Evolutionary conservation across 1,284 basidiomycete species (phyloP).

Genomic region (Phlebopus sp.): DNA sequence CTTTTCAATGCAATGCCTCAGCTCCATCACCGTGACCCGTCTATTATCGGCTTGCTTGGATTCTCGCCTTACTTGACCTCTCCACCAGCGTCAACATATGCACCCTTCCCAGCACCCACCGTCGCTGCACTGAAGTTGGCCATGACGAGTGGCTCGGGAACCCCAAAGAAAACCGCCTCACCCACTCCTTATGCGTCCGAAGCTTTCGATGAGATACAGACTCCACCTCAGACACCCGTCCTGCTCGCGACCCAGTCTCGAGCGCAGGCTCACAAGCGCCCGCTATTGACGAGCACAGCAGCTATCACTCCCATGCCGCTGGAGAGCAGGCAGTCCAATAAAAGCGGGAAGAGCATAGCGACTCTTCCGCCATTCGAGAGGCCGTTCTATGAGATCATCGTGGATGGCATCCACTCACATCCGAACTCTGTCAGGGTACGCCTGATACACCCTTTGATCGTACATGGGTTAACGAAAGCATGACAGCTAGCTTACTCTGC

Average conservation of each 20-base stretch:
- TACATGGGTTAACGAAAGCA: constrained; percentile 6
- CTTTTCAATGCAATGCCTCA: constrained; percentile 93
- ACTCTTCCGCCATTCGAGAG: constrained; percentile 50
- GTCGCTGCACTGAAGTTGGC: constrained; percentile 7
- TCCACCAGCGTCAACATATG: constrained; percentile 28
- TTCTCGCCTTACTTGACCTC: constrained; percentile 62
- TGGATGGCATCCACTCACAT: constrained; percentile 88
- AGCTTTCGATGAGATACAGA: constrained; percentile 60
- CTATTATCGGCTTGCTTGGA: constrained; percentile 84
- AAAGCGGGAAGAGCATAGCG: constrained; percentile 33
- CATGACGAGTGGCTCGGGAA: not conserved
- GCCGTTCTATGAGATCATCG: constrained; percentile 87
- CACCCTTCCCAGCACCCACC: constrained; percentile 24
- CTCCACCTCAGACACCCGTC: constrained; percentile 59
- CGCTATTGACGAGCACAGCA: constrained; percentile 1
- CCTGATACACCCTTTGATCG: constrained; percentile 9
- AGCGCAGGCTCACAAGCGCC: not conserved
- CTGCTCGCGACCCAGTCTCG: constrained; percentile 16
- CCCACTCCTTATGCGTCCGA: constrained; percentile 41
- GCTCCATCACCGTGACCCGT: constrained; percentile 80
- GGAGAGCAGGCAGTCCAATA: constrained; percentile 3
- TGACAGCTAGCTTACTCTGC: constrained; percentile 77
- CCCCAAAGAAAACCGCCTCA: constrained; percentile 13
- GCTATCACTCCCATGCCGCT: constrained; percentile 8
- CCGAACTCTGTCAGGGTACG: constrained; percentile 83